Evolutionary conservation across 495 filamentous ascomycete species (phyloP), one percentile per base, ranked within the genome.

Genomic region (Bathelium albidoporum): DNA sequence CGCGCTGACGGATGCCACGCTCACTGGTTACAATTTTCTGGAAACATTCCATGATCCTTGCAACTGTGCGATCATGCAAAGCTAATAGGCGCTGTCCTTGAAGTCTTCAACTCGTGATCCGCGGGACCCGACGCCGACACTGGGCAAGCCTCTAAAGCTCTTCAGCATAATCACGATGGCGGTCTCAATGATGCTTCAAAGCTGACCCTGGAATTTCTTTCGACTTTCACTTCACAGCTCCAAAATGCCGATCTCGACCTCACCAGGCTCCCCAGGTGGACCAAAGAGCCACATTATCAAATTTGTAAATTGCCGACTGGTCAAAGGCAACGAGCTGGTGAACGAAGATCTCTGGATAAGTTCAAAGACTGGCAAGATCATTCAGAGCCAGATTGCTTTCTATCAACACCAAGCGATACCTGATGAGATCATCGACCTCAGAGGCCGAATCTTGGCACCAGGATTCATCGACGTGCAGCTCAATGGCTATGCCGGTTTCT

Each of bases 381-480:
- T 95, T 41, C 77, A 80, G 62, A 85, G 85, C 65, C 88, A 93
- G 72, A 80, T 85, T 58, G 82, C 84, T 39, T 90, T 91, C 73
- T 92, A 90, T 76, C 85, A 83, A 62, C 78, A 87, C 49, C 81
- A 86, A 60, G 70, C 74, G n/a, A 72, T 81, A 5, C 83, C 85
- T 5, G 82, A 85, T 67, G 64, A 71, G 59, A 78, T 85, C 59
- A 77, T 94, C 67, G 82, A 95, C 67, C 82, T 94, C 14, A 79
- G 83, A n/a, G 87, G 88, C 55, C 85, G 87, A 64, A 90, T 94
- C 68, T 67, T 95, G 26, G 83, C 88, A 14, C 89, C 90, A 0
- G 90, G 89, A 16, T 81, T 94, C 67, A 89, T 95, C 68, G 90
- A 95, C 69, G 85, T 88, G 58, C 90, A 95, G 70, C 80, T 93